Base-by-base conservation (phyloP, 192 early-diverging fungal species). In the Haplosporangium gracile region DNA sequence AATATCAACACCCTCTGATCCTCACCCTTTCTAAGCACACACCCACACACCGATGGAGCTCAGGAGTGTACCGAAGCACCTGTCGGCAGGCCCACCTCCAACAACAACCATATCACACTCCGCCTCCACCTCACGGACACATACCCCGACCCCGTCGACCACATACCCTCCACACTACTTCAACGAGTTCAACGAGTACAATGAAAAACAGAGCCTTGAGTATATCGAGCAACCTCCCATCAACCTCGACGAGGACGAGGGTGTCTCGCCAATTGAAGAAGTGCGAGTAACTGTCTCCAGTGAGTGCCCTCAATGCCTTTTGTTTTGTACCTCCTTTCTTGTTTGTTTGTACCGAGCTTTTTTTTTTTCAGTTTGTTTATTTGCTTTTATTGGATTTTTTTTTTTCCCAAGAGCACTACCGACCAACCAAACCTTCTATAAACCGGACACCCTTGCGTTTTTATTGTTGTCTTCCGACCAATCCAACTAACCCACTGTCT, bases 211-310 rank as follows among this genome's bases (percentile, higher is more conserved):
- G n/a, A 57, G 42, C 42, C 43, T 71, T 38, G 68, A 68, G 8
- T 69, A 85, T n/a, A 60, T 51, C 55, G 78, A 80, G 36, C 53
- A 75, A 20, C 42, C 47, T 24, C 71, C 71, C 3, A 76, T 75
- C 2, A 39, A 78, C 47, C 79, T 81, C 39, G 72, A 65, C 32
- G 81, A 83, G 53, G 72, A 82, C 10, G 81, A 83, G 49, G 65
- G 76, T n/a, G 74, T 80, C 16, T 88, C 87, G 2, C 87, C 87
- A n/a, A 88, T 88, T 22, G 87, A 88, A 73, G 87, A 88, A 80
- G 87, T 88, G 40, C 77, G 81, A 63, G 82, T 79, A 29, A 79
- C 82, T 32, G 78, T 88, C 5, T 82, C 87, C 60, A 82, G 88
- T 88, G 81, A 71, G 68, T 73, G 29, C n/a, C 13, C 24, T 22